Conservation (phyloP, 225 moss, liverwort and hornwort species). For the Sphagnum contortum region DNA sequence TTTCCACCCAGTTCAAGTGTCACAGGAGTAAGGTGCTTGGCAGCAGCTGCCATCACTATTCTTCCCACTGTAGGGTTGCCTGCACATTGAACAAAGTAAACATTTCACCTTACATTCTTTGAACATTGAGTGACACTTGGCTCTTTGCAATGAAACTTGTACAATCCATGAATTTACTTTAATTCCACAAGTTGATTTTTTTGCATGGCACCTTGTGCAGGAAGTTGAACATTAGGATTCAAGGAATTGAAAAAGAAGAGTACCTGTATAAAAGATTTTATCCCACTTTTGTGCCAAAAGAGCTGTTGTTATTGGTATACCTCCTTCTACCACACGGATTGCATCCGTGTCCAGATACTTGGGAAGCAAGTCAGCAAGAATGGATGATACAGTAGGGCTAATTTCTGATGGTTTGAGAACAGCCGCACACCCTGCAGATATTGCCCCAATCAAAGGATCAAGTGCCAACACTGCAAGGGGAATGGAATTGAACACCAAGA, state of each 20-base stretch:
- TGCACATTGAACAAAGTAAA: constrained; percentile 2
- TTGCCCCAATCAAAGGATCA: constrained; percentile 57
- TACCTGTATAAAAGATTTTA: constrained; percentile 66
- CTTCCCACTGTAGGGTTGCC: constrained; percentile 56
- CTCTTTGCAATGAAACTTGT: too few relatives aligned
- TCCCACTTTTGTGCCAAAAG: constrained; percentile 67
- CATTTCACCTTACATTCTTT: too few relatives aligned
- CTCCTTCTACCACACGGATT: constrained; percentile 61
- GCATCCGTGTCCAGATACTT: constrained; percentile 45
- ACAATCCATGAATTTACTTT: too few relatives aligned
- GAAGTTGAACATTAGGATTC: too few relatives aligned
- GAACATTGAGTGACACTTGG: too few relatives aligned
- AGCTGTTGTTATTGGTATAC: constrained; percentile 25
- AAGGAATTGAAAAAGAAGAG: too few relatives aligned
- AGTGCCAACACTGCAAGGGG: constrained; percentile 35
- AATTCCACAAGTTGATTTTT: too few relatives aligned
- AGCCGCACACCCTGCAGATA: constrained; percentile 54
- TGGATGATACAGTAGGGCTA: constrained; percentile 42
- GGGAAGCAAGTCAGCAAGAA: constrained; percentile 48
- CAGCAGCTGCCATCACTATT: constrained; percentile 53
- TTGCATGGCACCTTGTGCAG: too few relatives aligned
- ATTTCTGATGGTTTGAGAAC: constrained; percentile 66
- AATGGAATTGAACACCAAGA: too few relatives aligned
- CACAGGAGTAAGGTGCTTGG: constrained; percentile 68
- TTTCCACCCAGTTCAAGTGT: constrained; percentile 75